A percentile compares a stretch with the other conserved stretches of the same genome.
Conservation (phyloP, 257 asterid genomes). For the Penstemon davidsonii region DNA sequence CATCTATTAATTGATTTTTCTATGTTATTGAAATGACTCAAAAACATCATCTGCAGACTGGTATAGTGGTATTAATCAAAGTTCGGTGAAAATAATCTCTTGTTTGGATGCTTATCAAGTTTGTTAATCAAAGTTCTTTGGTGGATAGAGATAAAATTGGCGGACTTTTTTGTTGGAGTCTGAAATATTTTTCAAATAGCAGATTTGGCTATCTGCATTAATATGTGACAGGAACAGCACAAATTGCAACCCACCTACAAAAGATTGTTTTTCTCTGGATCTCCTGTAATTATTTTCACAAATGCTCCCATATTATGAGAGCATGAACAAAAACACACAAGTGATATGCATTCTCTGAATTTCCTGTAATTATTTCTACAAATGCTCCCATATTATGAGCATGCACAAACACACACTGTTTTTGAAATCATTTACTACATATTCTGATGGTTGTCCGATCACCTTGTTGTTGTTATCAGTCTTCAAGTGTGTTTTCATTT, state of each 20-base stretch:
- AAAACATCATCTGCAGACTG: neutral
- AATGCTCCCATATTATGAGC: too few species aligned
- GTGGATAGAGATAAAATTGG: neutral
- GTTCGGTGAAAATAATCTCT: neutral
- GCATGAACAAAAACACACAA: too few species aligned
- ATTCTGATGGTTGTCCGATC: neutral
- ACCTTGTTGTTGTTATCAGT: neutral
- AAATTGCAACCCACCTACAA: neutral
- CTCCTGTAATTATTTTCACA: neutral
- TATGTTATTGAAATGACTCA: slow-evolving; percentile 8
- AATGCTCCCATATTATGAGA: too few species aligned
- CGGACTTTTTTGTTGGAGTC: neutral
- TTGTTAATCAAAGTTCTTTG: neutral
- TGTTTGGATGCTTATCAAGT: neutral
- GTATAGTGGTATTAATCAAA: neutral
- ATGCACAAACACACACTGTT: too few species aligned
- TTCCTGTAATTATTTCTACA: too few species aligned
- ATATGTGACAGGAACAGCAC: neutral
- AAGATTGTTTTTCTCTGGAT: neutral
- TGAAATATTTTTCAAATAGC: neutral
- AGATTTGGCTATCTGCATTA: slow-evolving; percentile 14
- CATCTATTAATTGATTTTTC: neutral
- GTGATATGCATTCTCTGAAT: too few species aligned
- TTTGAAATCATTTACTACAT: too few species aligned
- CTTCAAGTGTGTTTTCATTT: neutral